Evolutionary conservation across 2,329 filamentous ascomycete species (phyloP).

Genomic region (Fusarium sp.): DNA sequence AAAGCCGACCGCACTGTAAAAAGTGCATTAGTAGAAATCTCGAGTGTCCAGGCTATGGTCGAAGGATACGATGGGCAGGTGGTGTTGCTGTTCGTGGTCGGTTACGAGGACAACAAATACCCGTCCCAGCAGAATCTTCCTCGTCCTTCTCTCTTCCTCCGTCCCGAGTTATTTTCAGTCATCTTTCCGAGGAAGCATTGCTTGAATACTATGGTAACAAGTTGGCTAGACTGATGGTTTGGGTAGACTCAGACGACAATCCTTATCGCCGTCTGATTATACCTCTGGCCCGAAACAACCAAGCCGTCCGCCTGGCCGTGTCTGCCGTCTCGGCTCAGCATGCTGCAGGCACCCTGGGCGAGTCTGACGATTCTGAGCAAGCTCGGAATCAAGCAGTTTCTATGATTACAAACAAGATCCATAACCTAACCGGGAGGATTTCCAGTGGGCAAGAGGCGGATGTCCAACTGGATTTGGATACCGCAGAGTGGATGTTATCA

Average conservation of each 20-base stretch:
- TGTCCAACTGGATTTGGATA: neutral
- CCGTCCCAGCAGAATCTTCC: neutral
- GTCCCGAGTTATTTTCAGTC: too few species aligned
- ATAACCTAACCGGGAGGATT: neutral
- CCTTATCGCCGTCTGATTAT: slow-evolving; percentile 9
- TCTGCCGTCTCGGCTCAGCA: slow-evolving; percentile 16
- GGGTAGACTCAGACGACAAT: slow-evolving; percentile 16
- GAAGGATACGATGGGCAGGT: slow-evolving; percentile 8
- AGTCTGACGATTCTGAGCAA: neutral
- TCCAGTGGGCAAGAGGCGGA: neutral
- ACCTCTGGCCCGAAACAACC: slow-evolving; percentile 9
- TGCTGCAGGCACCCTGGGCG: neutral
- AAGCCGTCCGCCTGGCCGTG: slow-evolving; percentile 10
- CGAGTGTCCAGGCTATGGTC: slow-evolving; percentile 13
- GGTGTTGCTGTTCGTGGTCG: slow-evolving; percentile 12
- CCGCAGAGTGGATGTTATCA: slow-evolving; percentile 26
- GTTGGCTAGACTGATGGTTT: slow-evolving; percentile 19
- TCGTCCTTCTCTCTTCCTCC: neutral
- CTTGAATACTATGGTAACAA: slow-evolving; percentile 17
- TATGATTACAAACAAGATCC: slow-evolving; percentile 2
- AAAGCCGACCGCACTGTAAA: too few species aligned
- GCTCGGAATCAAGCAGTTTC: slow-evolving; percentile 11
- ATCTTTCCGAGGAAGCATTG: neutral
- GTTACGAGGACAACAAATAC: neutral
- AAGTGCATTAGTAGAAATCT: too few species aligned